Percentiles rank a stretch among this genome's conserved stretches.
Conservation (phyloP, 768 basidiomycete species). For the Termitomyces sp. region DNA sequence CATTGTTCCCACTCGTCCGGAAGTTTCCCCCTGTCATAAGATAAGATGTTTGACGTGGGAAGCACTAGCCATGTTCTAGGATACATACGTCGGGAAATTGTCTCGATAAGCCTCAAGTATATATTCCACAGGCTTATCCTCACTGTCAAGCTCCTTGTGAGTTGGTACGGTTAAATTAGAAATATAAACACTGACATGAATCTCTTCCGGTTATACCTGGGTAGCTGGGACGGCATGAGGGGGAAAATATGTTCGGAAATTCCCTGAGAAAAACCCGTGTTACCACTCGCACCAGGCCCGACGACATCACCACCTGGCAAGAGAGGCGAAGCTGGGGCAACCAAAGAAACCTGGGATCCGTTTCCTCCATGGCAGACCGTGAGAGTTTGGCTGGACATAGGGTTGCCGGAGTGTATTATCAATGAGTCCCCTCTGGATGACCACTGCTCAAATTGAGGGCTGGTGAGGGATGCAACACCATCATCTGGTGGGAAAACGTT, state of each 20-base stretch:
- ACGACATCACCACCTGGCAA: not conserved
- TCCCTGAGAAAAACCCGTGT: not conserved
- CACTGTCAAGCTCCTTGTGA: not conserved
- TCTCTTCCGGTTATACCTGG: conserved; percentile 7
- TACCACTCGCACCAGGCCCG: not conserved
- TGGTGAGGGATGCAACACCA: not conserved
- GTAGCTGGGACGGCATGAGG: conserved; percentile 1
- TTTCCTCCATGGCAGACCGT: not conserved
- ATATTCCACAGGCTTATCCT: not conserved
- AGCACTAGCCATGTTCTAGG: too few species aligned
- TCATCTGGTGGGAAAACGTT: conserved; percentile 2
- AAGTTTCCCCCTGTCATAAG: conserved; percentile 1
- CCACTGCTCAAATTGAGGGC: not conserved
- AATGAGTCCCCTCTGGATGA: not conserved
- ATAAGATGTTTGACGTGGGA: not conserved
- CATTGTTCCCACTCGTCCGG: conserved; percentile 4
- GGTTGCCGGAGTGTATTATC: not conserved
- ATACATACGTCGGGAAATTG: conserved; percentile 1
- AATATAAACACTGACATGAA: conserved; percentile 1
- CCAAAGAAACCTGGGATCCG: not conserved
- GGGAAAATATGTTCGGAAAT: not conserved
- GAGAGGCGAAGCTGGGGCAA: not conserved
- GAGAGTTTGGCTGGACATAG: conserved; percentile 5
- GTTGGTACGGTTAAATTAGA: too few species aligned
- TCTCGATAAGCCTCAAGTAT: not conserved